Percentiles rank a stretch among this genome's conserved stretches.
phyloP scores from a whole-genome alignment of 148 eudicot genomes.

The Fagopyrum esculentum region DNA sequence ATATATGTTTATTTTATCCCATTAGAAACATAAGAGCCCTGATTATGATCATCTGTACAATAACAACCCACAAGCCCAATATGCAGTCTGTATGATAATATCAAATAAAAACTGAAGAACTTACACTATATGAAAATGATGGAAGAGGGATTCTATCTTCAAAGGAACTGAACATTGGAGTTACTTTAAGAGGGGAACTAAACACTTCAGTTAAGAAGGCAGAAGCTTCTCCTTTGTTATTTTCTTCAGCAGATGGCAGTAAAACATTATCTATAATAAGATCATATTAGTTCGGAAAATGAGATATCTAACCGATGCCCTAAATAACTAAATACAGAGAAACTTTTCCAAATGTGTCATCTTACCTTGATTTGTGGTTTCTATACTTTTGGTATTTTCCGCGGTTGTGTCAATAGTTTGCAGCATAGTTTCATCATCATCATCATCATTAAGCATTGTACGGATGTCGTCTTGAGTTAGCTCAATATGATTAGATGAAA shows the following conservation, averaged over 20 bases:
- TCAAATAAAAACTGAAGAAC: conserved; percentile 15
- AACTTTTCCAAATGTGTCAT: background rate
- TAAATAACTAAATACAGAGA: too few species aligned
- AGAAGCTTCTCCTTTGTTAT: conserved; percentile 18
- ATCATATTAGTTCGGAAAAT: background rate
- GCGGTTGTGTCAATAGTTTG: background rate
- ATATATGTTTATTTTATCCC: too few species aligned
- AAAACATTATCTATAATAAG: conserved; percentile 24
- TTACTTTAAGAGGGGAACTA: conserved; percentile 67
- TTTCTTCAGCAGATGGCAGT: conserved; percentile 18
- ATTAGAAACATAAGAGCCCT: too few species aligned
- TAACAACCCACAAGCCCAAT: too few species aligned
- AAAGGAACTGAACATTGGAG: conserved; percentile 71
- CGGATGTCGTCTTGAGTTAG: conserved; percentile 40
- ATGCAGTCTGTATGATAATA: background rate
- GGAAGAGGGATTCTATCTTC: conserved; percentile 85
- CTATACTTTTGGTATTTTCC: too few species aligned
- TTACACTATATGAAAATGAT: conserved; percentile 94
- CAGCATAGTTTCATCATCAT: background rate
- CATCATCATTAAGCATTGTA: conserved; percentile 33
- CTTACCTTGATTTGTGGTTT: background rate
- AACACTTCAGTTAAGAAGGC: conserved; percentile 45
- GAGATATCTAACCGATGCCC: too few species aligned
- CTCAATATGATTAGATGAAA: conserved; percentile 33
- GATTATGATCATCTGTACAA: too few species aligned